Base-by-base conservation (phyloP, 306 rosid genomes). In the Mimosa bimucronata region DNA sequence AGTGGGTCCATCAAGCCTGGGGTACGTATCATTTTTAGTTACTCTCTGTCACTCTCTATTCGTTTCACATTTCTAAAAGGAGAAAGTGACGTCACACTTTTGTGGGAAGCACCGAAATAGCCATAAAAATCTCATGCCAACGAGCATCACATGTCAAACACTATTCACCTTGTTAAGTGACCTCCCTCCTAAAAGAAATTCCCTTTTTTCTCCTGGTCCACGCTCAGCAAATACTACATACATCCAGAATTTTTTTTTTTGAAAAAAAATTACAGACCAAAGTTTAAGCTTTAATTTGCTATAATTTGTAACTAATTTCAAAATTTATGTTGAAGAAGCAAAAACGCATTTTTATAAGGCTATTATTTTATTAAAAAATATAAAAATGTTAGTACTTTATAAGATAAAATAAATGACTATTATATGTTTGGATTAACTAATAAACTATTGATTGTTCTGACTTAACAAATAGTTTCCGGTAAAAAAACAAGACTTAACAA, bases 1-100 rank as follows among this genome's bases (percentile, higher is more conserved):
- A 79, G 88, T 71, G 88, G 88, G 12, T 85, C 88, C 4, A 79
- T 85, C 69, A 85, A 85, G 41, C 81, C 74, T 16, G 46, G 57
- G 55, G 86, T 82, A 82, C 15, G n/a, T 6, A 31, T 9, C 66
- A 26, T 25, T 5, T n/a, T n/a, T n/a, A n/a, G 9, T 16, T 13
- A 7, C 23, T 15, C 53, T 50, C 57, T 57, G 6, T 21, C n/a
- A n/a, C 37, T 60, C 34, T 1, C 37, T 4, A 9, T 12, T 57
- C 26, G 2, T 19, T 21, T 1, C 13, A 55, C 28, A 21, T n/a
- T 0, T 9, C 38, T 19, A 53, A 19, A 19, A 19, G 60, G 2
- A 6, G 26, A 53, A 53, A 34, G 38, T 34, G 38, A 34, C 5
- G 38, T 6, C 38, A 34, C 38, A 34, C 38, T 34, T 34, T 34